Percentiles rank a stretch among this genome's conserved stretches.
Evolutionary conservation across 164 flowering plant genomes (phyloP).

Genomic region (Liriodendron chinense): DNA sequence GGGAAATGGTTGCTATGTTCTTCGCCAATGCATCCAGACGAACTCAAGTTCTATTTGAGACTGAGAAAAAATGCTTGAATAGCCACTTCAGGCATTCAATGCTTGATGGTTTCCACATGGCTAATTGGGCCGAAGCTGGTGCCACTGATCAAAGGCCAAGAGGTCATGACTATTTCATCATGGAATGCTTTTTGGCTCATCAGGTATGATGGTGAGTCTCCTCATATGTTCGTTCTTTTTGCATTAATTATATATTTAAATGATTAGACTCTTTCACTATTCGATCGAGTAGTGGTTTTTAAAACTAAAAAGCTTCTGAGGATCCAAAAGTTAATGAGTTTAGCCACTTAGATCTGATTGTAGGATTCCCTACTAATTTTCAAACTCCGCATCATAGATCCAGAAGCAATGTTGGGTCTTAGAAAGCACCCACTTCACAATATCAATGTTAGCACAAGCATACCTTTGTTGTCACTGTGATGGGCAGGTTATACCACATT

Average conservation of each 20-base stretch:
- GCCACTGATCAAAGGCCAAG: conserved; percentile 5
- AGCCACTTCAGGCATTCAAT: not conserved
- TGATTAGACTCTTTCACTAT: too few species aligned
- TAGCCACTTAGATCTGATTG: not conserved
- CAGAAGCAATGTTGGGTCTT: not conserved
- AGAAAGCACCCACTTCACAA: not conserved
- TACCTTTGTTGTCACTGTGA: not conserved
- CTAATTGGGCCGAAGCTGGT: conserved; percentile 7
- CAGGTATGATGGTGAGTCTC: conserved; percentile 83
- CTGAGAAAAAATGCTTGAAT: not conserved
- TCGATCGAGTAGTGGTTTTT: too few species aligned
- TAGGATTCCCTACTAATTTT: not conserved
- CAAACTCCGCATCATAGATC: not conserved
- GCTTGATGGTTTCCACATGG: conserved; percentile 1
- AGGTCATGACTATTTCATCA: conserved; percentile 3
- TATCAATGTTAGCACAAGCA: not conserved
- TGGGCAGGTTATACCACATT: not conserved
- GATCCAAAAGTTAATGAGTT: not conserved
- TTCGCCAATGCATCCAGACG: not conserved
- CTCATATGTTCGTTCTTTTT: conserved; percentile 1
- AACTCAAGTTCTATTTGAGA: not conserved
- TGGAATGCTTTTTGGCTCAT: conserved; percentile 26
- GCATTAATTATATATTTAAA: too few species aligned
- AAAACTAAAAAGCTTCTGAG: not conserved
- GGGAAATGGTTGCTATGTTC: not conserved